Percentiles rank a stretch among this genome's conserved stretches.
Conservation (phyloP, 1,284 basidiomycete genomes). For the Pulchroboletus neoregius region DNA sequence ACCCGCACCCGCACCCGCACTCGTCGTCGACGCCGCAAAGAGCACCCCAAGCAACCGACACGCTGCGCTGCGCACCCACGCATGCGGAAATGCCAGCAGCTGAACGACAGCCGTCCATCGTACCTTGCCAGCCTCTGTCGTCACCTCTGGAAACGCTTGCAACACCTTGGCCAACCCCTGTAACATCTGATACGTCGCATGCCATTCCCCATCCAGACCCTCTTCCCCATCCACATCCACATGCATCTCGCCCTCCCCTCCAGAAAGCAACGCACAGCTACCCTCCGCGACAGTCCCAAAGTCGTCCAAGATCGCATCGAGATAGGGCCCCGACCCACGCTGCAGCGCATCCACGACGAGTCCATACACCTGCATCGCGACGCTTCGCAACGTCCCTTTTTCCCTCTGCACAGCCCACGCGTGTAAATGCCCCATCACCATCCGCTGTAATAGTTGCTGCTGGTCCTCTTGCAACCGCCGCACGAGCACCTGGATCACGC, state of each 20-base stretch:
- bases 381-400: constrained; percentile 61
- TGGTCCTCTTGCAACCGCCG: constrained; percentile 61
- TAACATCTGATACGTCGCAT: constrained; percentile 80
- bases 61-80: constrained; percentile 88
- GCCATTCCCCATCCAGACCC: constrained; percentile 65
- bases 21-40: constrained; percentile 45
- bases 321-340: constrained; percentile 44
- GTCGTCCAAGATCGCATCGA: constrained; percentile 58
- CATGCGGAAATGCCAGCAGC: constrained; percentile 86
- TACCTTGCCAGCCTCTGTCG: constrained; percentile 35
- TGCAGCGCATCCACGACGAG: constrained; percentile 69
- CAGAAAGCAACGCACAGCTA: constrained; percentile 41
- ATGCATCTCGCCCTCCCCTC: constrained; percentile 42
- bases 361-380: constrained; percentile 80
- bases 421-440: constrained; percentile 68
- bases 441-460: constrained; percentile 30
- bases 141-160: constrained; percentile 51
- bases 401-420: constrained; percentile 73
- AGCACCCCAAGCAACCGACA: constrained; percentile 75
- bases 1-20: constrained; percentile 9
- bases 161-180: constrained; percentile 64
- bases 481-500: constrained; percentile 77
- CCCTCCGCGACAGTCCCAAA: constrained; percentile 48
- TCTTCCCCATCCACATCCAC: constrained; percentile 37
- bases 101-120: constrained; percentile 63